Base-by-base conservation (phyloP, 805 yeast genomes). In the Metschnikowia sp. region DNA sequence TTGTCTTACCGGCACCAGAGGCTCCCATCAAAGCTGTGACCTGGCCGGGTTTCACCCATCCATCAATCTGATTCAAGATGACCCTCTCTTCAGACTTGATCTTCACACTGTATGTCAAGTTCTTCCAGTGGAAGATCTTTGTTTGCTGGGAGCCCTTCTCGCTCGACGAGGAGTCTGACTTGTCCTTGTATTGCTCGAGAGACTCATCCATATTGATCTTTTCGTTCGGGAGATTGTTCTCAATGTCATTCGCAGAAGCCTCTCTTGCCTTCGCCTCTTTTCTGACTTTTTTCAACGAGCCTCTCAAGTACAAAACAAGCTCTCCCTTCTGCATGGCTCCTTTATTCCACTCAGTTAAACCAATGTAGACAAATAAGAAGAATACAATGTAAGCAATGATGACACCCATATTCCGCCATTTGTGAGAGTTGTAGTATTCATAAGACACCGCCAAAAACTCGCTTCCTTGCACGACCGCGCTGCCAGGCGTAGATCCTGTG, bases 1-100 rank as follows among this genome's bases (percentile, higher is more conserved):
- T 86, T 26, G 94, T 86, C 60, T 86, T 86, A 70, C 94, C 94
- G 39, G 94, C 94, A 70, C 94, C 94, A 32, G 92, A 86, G 44
- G 84, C 86, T 59, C 94, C 94, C 91, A 86, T 85, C 49, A 86
- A 72, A 5, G 92, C 92, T 36, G 91, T 85, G 65, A 86, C 72
- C 48, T 86, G 84, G 57, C 92, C 92, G 15, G 92, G 92, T 59
- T 82, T 82, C 46, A 84, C 88, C 74, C 82, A 86, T 42, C 92
- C 92, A 57, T 66, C 72, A 34, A 69, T 65, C 37, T 61, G 63
- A 52, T 69, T 58, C 59, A 81, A 65, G 49, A 78, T 62, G 15
- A 59, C 58, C 51, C 73, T 59, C 12, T 67, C 66, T 48, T 66
- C 74, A n/a, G 62, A 51, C 47, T 70, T 69, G 36, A 68, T 64